Conservation (phyloP, 306 rosid genomes). For the Dicorynia guianensis region DNA sequence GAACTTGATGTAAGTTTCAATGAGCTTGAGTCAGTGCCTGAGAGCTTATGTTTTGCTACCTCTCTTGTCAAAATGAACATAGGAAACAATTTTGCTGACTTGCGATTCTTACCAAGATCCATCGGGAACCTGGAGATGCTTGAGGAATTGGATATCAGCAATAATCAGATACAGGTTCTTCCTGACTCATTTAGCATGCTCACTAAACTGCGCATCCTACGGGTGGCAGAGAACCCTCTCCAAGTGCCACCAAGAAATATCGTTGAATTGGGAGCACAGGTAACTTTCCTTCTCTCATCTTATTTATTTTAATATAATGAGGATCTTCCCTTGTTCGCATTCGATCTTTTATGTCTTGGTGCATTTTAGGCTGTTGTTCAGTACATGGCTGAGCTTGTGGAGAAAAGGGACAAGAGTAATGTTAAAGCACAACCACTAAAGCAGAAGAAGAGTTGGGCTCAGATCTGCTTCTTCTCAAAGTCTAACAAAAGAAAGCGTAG, state of each 20-base stretch:
- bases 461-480: constrained; percentile 69
- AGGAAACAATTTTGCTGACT: constrained; percentile 89
- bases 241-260: constrained; percentile 86
- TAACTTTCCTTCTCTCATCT: constrained; percentile 33
- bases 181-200: constrained; percentile 83
- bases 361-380: constrained; percentile 86
- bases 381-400: constrained; percentile 73
- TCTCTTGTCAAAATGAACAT: constrained; percentile 81
- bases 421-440: constrained; percentile 58
- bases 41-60: constrained; percentile 87
- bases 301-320: constrained; percentile 27
- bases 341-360: constrained; percentile 34
- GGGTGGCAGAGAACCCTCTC: constrained; percentile 85
- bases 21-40: constrained; percentile 87
- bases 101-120: constrained; percentile 74
- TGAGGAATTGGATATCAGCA: constrained; percentile 91
- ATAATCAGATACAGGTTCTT: constrained; percentile 81
- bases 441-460: constrained; percentile 84
- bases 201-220: constrained; percentile 64
- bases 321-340: constrained; percentile 7
- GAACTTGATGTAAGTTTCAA: constrained; percentile 88
- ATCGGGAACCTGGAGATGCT: constrained; percentile 92
- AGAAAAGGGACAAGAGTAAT: constrained; percentile 63
- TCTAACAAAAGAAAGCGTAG: constrained; percentile 82
- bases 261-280: constrained; percentile 87